phyloP scores from a whole-genome alignment of 1,284 basidiomycete species.

The Fistulina hepatica region DNA sequence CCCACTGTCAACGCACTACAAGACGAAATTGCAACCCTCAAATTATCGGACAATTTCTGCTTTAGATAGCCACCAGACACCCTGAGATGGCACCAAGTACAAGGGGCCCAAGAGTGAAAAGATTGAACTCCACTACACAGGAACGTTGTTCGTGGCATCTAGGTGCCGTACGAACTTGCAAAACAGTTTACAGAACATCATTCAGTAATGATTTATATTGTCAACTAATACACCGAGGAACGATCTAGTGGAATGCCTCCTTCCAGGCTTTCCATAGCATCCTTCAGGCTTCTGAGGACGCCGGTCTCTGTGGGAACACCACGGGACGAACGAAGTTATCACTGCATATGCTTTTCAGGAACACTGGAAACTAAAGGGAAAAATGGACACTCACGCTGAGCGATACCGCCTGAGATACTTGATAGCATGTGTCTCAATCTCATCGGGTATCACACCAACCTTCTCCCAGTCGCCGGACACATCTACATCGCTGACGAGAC shows the following conservation, averaged over 20 bases:
- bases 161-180: no score
- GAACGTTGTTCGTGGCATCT: no score
- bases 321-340: constrained; percentile 45
- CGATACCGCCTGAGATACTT: constrained; percentile 87
- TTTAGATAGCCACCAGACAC: constrained; percentile 16
- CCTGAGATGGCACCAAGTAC: no score
- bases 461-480: constrained; percentile 53
- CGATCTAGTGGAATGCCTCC: no score
- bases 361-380: no score
- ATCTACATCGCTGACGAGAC: constrained; percentile 78
- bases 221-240: no score
- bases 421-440: constrained; percentile 86
- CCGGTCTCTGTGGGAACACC: constrained; percentile 29
- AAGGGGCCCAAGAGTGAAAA: no score
- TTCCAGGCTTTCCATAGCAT: no score
- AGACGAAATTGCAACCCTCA: neutral
- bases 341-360: constrained; percentile 21
- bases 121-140: no score
- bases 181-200: no score
- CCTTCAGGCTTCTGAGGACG: constrained; percentile 49
- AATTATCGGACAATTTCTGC: constrained; percentile 12
- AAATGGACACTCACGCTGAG: constrained; percentile 55
- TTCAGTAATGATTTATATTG: no score
- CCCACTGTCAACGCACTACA: neutral
- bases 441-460: constrained; percentile 64